Evolutionary conservation across 2,329 filamentous ascomycete genomes (phyloP).

Genomic region (Diplodia sapinea): DNA sequence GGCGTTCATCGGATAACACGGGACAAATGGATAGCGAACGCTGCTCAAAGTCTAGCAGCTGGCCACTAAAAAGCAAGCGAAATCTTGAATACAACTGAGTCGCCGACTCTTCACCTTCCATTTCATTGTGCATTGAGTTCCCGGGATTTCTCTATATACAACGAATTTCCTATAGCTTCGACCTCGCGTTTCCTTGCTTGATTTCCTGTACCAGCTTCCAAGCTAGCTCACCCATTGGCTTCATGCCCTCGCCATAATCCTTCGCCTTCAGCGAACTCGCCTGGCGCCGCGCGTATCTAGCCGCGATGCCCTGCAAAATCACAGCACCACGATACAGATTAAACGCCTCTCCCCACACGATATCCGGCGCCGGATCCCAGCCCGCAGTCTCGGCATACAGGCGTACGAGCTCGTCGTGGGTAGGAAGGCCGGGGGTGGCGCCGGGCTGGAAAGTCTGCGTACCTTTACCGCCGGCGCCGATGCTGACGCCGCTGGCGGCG

Average conservation of each 20-base stretch:
- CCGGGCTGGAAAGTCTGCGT: slow-evolving; percentile 65
- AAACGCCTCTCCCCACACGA: slow-evolving; percentile 70
- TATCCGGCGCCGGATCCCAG: slow-evolving; percentile 69
- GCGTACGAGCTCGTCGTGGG: slow-evolving; percentile 61
- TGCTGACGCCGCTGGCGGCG: slow-evolving; percentile 46
- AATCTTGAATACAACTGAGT: background rate
- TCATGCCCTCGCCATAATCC: slow-evolving; percentile 71
- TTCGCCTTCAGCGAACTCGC: slow-evolving; percentile 85
- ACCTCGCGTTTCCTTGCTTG: slow-evolving; percentile 49
- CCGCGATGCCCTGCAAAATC: slow-evolving; percentile 89
- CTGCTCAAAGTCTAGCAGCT: slow-evolving; percentile 12
- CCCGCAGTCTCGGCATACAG: slow-evolving; percentile 74
- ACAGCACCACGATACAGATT: slow-evolving; percentile 64
- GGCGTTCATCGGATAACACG: slow-evolving; percentile 11
- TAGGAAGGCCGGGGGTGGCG: slow-evolving; percentile 69
- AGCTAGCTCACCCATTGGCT: slow-evolving; percentile 75
- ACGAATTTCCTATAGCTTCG: slow-evolving; percentile 41
- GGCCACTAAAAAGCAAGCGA: slow-evolving; percentile 1
- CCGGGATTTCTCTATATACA: background rate
- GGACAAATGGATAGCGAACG: slow-evolving; percentile 5
- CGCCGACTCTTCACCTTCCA: background rate
- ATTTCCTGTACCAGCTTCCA: slow-evolving; percentile 72
- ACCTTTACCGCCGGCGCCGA: slow-evolving; percentile 41
- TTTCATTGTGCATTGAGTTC: background rate
- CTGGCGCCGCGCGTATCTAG: slow-evolving; percentile 81